Conservation (phyloP, 257 asterid genomes). For the Sherardia arvensis region DNA sequence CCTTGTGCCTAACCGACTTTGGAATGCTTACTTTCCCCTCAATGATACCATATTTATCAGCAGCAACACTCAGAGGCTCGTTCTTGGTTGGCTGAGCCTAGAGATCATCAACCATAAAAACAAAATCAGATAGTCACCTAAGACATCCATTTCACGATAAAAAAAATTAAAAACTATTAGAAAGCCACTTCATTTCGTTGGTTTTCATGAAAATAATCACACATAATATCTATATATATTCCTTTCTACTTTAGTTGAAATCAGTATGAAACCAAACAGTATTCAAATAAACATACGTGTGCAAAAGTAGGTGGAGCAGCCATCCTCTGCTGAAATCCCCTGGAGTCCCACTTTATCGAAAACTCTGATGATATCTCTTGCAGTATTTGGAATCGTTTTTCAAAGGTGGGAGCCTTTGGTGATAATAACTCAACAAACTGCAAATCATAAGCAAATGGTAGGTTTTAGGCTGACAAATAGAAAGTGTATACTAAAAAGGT, state of each 20-base stretch:
- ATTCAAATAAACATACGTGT: conserved; percentile 39
- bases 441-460: conserved; percentile 28
- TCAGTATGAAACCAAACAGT: neutral
- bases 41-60: conserved; percentile 22
- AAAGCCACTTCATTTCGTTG: neutral
- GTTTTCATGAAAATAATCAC: neutral
- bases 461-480: conserved; percentile 12
- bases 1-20: conserved; percentile 30
- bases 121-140: neutral
- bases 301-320: conserved; percentile 33
- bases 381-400: conserved; percentile 57
- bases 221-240: neutral
- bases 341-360: conserved; percentile 72
- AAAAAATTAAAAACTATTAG: neutral
- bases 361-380: conserved; percentile 79
- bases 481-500: conserved; percentile 1
- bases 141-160: neutral
- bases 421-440: conserved; percentile 83
- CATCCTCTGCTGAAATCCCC: conserved; percentile 76
- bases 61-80: conserved; percentile 17
- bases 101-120: conserved; percentile 7
- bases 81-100: conserved; percentile 18
- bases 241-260: conserved; percentile 8
- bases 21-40: conserved; percentile 27
- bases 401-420: conserved; percentile 44